Conservation (phyloP, 2,329 filamentous ascomycete species). For the Bertia moriformis region DNA sequence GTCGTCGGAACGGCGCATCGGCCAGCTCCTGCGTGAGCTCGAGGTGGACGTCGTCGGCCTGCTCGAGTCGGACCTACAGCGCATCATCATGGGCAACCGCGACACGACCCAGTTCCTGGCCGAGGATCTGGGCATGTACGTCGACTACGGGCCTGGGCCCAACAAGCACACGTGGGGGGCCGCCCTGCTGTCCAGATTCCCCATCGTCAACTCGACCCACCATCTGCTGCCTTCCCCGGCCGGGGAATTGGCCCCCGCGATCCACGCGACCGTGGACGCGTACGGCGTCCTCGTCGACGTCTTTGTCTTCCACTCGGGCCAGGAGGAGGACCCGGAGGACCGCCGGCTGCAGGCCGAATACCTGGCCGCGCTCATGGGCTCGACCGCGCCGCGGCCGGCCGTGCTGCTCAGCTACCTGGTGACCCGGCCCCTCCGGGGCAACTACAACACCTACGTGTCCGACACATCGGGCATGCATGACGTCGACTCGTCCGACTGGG, state of each 20-base stretch:
- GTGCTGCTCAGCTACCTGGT: constrained; percentile 87
- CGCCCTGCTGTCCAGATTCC: constrained; percentile 88
- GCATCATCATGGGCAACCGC: constrained; percentile 98
- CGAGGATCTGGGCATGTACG: constrained; percentile 96
- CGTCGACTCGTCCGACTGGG: constrained; percentile 84
- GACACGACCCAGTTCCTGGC: constrained; percentile 90
- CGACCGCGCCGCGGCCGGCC: constrained; percentile 61
- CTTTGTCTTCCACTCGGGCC: constrained; percentile 96
- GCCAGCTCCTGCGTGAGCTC: constrained; percentile 74
- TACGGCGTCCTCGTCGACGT: constrained; percentile 84
- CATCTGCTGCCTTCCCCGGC: constrained; percentile 87
- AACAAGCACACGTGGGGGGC: constrained; percentile 99
- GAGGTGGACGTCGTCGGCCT: constrained; percentile 96
- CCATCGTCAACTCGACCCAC: constrained; percentile 91
- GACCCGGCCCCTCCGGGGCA: constrained; percentile 75
- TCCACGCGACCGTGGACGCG: constrained; percentile 87
- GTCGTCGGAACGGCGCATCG: constrained; percentile 89
- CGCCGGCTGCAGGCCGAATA: constrained; percentile 76
- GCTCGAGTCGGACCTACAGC: constrained; percentile 81
- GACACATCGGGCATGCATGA: constrained; percentile 82
- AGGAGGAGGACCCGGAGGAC: constrained; percentile 91
- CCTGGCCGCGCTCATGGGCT: constrained; percentile 75
- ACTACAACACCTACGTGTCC: constrained; percentile 92
- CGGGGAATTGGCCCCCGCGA: constrained; percentile 86
- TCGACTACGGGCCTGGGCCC: constrained; percentile 88